Evolutionary conservation across 169 alveolate species (phyloP), one percentile per base, ranked within the genome.

Genomic region (Cytauxzoon felis): DNA sequence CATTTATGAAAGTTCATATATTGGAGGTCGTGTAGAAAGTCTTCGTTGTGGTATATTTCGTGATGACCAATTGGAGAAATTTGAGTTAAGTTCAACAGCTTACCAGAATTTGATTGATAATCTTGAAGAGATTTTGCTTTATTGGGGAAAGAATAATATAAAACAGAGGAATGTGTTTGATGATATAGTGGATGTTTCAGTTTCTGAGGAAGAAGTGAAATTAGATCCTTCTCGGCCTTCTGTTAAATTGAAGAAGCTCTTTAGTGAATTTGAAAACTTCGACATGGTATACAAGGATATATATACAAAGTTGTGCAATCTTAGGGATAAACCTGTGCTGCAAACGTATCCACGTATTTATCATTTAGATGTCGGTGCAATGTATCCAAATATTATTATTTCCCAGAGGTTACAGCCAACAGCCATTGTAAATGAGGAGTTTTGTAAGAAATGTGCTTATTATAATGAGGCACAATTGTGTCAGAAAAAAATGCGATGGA

Each of bases 301-400:
- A 8, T 52, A 33, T 7, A 41, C 30, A 13, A 52, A 76, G 3
- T 54, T 76, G 40, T n/a, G 65, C 19, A 21, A 64, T 21, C 66
- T 76, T 19, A 45, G 81, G 7, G 81, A 76, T 23, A 45, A 43
- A 41, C 63, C 72, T 2, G 34, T 24, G 36, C n/a, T 76, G 11
- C 43, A 52, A 47, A 65, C 81, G 21, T 66, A 45, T 59, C 86
- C 86, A 38, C 38, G 81, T 40, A 38, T 59, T 4, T 59, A 78
- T 80, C 99, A 98, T 80, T 88, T 97, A 66, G 99, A 98, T 82
- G 99, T 98, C 24, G 99, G 98, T n/a, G 99, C 99, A 16, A 98
- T 98, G 99, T 98, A 98, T 83, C 99, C 99, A 6, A 98, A 97
- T 78, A 98, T 98, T 83, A 98, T 98, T 61, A 85, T 98, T 42